Base-by-base conservation (phyloP, 768 basidiomycete genomes). In the Leccinum longicurvipes region DNA sequence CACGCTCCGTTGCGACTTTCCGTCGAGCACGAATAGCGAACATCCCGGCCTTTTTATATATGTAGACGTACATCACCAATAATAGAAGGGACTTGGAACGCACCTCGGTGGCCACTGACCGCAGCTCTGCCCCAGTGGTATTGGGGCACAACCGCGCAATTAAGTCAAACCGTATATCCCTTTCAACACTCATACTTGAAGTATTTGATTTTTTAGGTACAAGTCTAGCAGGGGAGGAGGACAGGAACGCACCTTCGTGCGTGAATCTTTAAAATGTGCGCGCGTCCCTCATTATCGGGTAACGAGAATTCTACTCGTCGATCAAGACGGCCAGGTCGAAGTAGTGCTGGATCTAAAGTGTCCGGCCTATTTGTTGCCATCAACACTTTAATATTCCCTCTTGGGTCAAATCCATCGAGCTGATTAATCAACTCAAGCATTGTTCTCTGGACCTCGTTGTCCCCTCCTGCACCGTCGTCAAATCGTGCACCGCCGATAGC, bases 351-450 rank as follows among this genome's bases (percentile, higher is more conserved):
- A 73, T 99, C 97, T 46, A 99, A 82, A 1, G 97, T 98, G 72
- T 99, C 97, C 19, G 97, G 97, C 73, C 96, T 96, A 77, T 99
- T 98, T 7, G 97, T 98, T 28, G 97, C 97, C 97, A 99, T 99
- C 55, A 99, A 80, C 21, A 99, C 96, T 73, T 99, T 99, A 75
- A 99, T 98, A 69, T 98, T 98, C n/a, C 97, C 97, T 76, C 97
- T 77, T 7, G 96, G 89, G 73, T 98, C 97, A 74, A 99, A 99
- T 29, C 97, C 97, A 66, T 99, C 95, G 70, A 99, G 76, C 73
- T 99, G 97, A 71, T 98, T 98, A 67, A 99, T 98, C 66, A 98
- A 76, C 74, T 99, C 97, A 77, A 99, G 77, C 97, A 99, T 99
- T 11, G 97, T 99, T 70, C 97, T 78, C 74, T 99, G 97, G 42